phyloP scores from a whole-genome alignment of 1,139 yeast species.

The Barnettozyma hawaiiensis region DNA sequence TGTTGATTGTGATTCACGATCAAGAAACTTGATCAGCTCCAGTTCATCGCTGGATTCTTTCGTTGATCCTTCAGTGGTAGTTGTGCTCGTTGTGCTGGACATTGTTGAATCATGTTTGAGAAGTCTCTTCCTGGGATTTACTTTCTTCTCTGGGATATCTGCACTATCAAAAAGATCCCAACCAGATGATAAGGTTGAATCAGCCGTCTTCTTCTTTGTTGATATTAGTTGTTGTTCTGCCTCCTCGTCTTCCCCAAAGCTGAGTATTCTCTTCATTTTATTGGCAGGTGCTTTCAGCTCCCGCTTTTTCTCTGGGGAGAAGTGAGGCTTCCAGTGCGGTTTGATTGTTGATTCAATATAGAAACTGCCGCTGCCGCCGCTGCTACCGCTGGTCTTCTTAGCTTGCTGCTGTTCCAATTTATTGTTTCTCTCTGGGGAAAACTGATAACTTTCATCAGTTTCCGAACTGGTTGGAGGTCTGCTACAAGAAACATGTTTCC shows the following conservation, averaged over 20 bases:
- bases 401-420: constrained; percentile 1
- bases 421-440: constrained; percentile 6
- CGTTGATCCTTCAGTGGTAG: neutral
- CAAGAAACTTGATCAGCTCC: constrained; percentile 8
- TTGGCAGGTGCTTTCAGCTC: neutral
- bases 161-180: constrained; percentile 19
- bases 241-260: neutral
- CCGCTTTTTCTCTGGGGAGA: constrained; percentile 1
- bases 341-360: constrained; percentile 22
- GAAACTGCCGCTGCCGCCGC: constrained; percentile 9
- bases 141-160: neutral
- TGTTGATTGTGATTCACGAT: constrained; percentile 8
- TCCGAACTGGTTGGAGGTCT: neutral
- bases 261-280: neutral
- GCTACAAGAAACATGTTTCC: constrained; percentile 6
- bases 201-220: neutral
- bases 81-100: neutral
- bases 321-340: constrained; percentile 20
- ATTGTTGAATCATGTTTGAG: constrained; percentile 1
- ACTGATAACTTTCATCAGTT: neutral
- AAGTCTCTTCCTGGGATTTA: constrained; percentile 4
- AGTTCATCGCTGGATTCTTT: constrained; percentile 1
- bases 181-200: constrained; percentile 4
- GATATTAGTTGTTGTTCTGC: neutral
- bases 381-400: too few relatives aligned